Evolutionary conservation across 1,139 yeast genomes (phyloP).

Genomic region (Yamadazyma aaseri): DNA sequence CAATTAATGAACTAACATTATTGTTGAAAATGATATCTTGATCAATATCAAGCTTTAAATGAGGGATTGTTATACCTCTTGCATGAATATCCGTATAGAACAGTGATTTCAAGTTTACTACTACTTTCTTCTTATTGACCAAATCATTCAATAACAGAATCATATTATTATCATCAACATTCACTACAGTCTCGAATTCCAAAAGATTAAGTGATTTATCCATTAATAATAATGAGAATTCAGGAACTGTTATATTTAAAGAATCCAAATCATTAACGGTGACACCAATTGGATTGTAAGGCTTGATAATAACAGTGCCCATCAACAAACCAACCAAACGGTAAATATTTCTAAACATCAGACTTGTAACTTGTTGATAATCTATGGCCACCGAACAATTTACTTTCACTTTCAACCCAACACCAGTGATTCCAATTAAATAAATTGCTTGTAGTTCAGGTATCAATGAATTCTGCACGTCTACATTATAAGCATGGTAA

Average conservation of each 20-base stretch:
- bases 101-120: constrained; percentile 11
- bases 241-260: constrained; percentile 13
- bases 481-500: constrained; percentile 18
- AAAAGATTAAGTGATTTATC: constrained; percentile 12
- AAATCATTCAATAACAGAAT: constrained; percentile 15
- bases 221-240: constrained; percentile 8
- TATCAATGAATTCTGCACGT: constrained; percentile 19
- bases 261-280: constrained; percentile 13
- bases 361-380: constrained; percentile 24
- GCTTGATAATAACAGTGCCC: constrained; percentile 11
- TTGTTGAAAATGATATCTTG: constrained; percentile 15
- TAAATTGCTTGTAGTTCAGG: constrained; percentile 19
- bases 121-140: constrained; percentile 11
- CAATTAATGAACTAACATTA: constrained; percentile 7
- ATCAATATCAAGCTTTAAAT: constrained; percentile 10
- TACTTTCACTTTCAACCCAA: constrained; percentile 25
- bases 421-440: constrained; percentile 21
- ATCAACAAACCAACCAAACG: constrained; percentile 14
- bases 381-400: constrained; percentile 24
- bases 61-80: constrained; percentile 9
- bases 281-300: constrained; percentile 13
- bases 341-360: constrained; percentile 20
- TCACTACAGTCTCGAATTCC: constrained; percentile 14
- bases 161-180: constrained; percentile 13
- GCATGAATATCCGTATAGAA: constrained; percentile 12